Evolutionary conservation across 805 yeast species (phyloP).

Genomic region (Kodamaea hsintzibuensis): DNA sequence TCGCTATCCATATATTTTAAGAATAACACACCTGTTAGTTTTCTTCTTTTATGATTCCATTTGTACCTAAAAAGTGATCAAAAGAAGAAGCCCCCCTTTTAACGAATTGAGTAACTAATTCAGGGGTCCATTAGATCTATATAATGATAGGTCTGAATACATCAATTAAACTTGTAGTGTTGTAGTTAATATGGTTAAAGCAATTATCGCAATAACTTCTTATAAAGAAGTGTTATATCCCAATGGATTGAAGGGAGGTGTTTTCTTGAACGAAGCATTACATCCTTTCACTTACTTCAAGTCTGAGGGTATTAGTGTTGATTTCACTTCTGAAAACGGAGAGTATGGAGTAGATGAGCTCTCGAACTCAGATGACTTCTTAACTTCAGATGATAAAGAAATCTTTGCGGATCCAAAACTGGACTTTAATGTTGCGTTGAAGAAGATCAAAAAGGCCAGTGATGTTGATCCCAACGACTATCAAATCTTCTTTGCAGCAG

Average conservation of each 20-base stretch:
- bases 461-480: conserved; percentile 51
- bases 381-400: conserved; percentile 45
- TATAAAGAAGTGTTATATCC: conserved; percentile 41
- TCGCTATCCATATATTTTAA: neutral
- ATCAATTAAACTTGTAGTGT: neutral
- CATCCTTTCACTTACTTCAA: conserved; percentile 56
- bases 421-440: conserved; percentile 39
- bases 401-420: conserved; percentile 39
- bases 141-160: neutral
- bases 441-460: conserved; percentile 45
- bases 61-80: neutral
- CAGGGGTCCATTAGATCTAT: neutral
- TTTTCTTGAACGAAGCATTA: conserved; percentile 56
- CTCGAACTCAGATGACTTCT: conserved; percentile 42
- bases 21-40: neutral
- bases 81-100: neutral
- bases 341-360: conserved; percentile 58
- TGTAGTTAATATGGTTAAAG: conserved; percentile 6
- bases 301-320: conserved; percentile 52
- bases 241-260: conserved; percentile 63
- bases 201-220: conserved; percentile 12
- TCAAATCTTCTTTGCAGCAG: conserved; percentile 59
- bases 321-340: conserved; percentile 61
- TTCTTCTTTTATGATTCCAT: neutral
- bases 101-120: neutral